Evolutionary conservation across 305 asterid species (phyloP).

Genomic region (Stenogyne calaminthoides): DNA sequence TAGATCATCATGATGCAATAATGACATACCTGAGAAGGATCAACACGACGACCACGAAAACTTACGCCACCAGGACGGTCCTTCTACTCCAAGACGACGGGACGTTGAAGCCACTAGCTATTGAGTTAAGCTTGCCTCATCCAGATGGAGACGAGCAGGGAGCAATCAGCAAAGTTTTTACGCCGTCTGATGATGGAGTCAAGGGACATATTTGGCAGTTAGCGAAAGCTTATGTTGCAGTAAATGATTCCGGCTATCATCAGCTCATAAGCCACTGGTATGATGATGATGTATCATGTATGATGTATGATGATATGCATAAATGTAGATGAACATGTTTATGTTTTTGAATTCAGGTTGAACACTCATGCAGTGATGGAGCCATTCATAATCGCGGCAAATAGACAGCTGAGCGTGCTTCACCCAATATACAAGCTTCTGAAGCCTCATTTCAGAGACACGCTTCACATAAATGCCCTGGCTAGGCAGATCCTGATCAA

Average conservation of each 20-base stretch:
- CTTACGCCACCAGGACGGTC: constrained; percentile 59
- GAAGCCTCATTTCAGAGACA: constrained; percentile 67
- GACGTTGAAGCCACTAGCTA: constrained; percentile 61
- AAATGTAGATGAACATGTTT: constrained; percentile 1
- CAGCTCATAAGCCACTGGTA: constrained; percentile 75
- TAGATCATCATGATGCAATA: constrained; percentile 64
- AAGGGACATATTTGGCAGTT: constrained; percentile 57
- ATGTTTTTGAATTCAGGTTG: constrained; percentile 41
- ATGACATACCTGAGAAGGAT: constrained; percentile 59
- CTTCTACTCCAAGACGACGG: constrained; percentile 59
- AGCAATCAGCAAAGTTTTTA: constrained; percentile 45
- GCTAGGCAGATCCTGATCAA: constrained; percentile 63
- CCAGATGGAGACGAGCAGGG: constrained; percentile 47
- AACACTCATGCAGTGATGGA: constrained; percentile 65
- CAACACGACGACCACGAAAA: constrained; percentile 50
- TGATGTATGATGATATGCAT: not conserved
- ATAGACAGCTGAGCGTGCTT: constrained; percentile 55
- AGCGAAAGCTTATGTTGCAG: constrained; percentile 66
- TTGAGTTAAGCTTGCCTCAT: constrained; percentile 62
- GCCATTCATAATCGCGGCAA: constrained; percentile 59
- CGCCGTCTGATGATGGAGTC: constrained; percentile 49
- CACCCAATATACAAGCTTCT: constrained; percentile 67
- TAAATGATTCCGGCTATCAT: constrained; percentile 65
- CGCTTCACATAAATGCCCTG: constrained; percentile 60
- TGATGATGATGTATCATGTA: not conserved